These are phyloP conservation scores for Fusarium multiceps DNA, from an alignment of 2,329 filamentous ascomycete species.

Conservation along the genomic window DNA sequence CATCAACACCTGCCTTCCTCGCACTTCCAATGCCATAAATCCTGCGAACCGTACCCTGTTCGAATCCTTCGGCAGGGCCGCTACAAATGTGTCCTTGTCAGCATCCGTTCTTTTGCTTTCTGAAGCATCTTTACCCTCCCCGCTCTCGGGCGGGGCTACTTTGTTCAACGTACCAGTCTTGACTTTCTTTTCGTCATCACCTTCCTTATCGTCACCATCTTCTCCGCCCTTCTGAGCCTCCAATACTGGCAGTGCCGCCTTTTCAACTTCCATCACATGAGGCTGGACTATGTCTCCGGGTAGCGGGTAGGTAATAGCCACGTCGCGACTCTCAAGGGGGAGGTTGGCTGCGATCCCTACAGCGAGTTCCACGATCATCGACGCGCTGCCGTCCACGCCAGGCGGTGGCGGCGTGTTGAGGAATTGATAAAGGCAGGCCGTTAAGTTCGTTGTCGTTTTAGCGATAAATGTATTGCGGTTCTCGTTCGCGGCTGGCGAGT, in stretches of 20 bases:
- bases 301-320: conserved; percentile 85
- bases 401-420: conserved; percentile 80
- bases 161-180: conserved; percentile 60
- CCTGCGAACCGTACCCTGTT: conserved; percentile 78
- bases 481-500: conserved; percentile 71
- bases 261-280: conserved; percentile 87
- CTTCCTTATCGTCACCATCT: conserved; percentile 57
- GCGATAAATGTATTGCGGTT: conserved; percentile 77
- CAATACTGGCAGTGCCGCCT: conserved; percentile 73
- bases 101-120: conserved; percentile 48
- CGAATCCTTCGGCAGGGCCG: conserved; percentile 57
- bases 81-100: conserved; percentile 55
- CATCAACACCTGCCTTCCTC: conserved; percentile 77
- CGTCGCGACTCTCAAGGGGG: conserved; percentile 90
- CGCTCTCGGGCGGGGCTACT: conserved; percentile 28
- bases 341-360: conserved; percentile 87
- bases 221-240: conserved; percentile 57
- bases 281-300: conserved; percentile 78
- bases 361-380: conserved; percentile 93
- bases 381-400: conserved; percentile 87
- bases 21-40: conserved; percentile 79
- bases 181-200: conserved; percentile 58
- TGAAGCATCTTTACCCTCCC: conserved; percentile 46
- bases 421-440: conserved; percentile 76
- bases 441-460: conserved; percentile 74